These are phyloP conservation scores for Leptosphaerulina australis DNA, from an alignment of 2,329 filamentous ascomycete species.

Conservation along the genomic window DNA sequence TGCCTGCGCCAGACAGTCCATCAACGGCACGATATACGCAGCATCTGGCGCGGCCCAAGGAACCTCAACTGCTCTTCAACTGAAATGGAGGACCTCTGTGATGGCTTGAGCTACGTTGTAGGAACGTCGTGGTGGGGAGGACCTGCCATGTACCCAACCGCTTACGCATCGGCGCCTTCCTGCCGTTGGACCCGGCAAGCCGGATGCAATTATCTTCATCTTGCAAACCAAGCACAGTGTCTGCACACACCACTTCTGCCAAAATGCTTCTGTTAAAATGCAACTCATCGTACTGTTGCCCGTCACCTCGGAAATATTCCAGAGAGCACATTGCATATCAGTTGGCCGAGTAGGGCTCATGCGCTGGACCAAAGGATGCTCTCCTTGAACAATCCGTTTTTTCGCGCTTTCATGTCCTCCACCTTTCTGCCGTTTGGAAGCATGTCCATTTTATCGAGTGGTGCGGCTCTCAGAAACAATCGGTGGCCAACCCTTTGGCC, in stretches of 20 bases:
- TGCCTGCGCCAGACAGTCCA: background rate
- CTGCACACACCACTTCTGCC: too few relatives aligned
- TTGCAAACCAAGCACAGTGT: background rate
- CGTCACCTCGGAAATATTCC: background rate
- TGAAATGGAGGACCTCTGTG: background rate
- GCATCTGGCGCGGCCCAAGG: background rate
- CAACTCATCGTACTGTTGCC: background rate
- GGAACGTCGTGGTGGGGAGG: background rate
- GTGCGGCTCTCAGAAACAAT: constrained; percentile 24
- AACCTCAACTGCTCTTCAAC: background rate
- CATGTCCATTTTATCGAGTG: background rate
- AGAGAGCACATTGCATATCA: background rate
- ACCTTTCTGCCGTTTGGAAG: background rate
- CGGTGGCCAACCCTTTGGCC: constrained; percentile 11
- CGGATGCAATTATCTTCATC: background rate
- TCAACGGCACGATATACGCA: background rate
- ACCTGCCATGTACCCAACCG: constrained; percentile 3
- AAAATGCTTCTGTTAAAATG: background rate
- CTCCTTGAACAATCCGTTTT: too few relatives aligned
- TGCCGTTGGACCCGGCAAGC: background rate
- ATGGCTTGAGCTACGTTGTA: background rate
- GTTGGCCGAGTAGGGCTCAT: background rate
- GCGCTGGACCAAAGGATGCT: too few relatives aligned
- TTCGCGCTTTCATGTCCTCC: background rate
- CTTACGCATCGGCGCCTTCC: constrained; percentile 4